Percentiles rank a stretch among this genome's conserved stretches.
Conservation (phyloP, 164 flowering plant species). For the Vitis amurensis region DNA sequence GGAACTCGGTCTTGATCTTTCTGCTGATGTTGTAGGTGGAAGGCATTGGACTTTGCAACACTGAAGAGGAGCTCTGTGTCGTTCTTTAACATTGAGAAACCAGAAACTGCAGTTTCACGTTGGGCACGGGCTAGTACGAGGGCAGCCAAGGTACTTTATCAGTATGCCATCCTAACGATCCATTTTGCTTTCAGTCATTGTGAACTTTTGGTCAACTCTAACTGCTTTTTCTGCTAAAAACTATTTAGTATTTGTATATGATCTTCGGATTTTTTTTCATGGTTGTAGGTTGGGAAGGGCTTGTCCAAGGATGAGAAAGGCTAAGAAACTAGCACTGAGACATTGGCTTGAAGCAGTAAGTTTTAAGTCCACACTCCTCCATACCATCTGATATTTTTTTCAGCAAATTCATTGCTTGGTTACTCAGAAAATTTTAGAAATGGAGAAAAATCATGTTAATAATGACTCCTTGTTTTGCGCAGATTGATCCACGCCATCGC, state of each 20-base stretch:
- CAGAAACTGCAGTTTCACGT: constrained; percentile 53
- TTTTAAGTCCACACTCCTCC: neutral
- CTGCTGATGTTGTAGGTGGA: constrained; percentile 52
- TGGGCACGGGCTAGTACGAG: constrained; percentile 61
- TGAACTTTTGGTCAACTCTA: neutral
- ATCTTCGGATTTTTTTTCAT: neutral
- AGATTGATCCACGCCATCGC: constrained; percentile 81
- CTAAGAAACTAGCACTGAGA: constrained; percentile 61
- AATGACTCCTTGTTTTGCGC: constrained; percentile 1
- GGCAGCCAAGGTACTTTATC: constrained; percentile 53
- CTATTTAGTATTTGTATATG: no score
- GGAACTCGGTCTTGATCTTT: neutral
- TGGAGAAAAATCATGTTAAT: neutral
- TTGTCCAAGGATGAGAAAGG: constrained; percentile 76
- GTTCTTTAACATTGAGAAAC: constrained; percentile 40
- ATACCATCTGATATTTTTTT: neutral
- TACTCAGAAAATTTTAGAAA: neutral
- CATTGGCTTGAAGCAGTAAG: constrained; percentile 95
- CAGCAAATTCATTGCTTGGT: neutral
- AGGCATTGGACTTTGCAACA: constrained; percentile 60
- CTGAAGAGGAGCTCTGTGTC: constrained; percentile 51
- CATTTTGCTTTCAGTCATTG: neutral
- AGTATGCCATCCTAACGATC: no score
- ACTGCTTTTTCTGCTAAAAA: no score
- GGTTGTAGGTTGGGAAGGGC: constrained; percentile 71